Evolutionary conservation across 176 grass and related monocot genomes (phyloP).

Genomic region (Chloris gayana): DNA sequence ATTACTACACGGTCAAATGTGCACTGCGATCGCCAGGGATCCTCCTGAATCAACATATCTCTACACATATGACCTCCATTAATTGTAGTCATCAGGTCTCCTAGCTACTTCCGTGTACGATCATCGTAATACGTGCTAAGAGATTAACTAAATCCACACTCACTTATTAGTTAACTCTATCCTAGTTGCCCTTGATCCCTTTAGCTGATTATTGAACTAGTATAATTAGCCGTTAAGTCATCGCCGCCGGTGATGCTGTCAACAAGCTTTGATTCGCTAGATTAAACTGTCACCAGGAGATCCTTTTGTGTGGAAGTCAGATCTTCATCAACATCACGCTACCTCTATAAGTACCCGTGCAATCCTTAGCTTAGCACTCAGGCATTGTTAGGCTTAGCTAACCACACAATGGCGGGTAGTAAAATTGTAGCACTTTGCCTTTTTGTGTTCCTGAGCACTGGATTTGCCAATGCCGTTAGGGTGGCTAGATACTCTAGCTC

Average conservation of each 20-base stretch:
- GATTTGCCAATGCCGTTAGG: slow-evolving; percentile 26
- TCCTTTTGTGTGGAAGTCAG: not conserved
- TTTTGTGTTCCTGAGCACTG: slow-evolving; percentile 10
- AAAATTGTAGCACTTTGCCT: slow-evolving; percentile 4
- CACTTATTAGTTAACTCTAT: not conserved
- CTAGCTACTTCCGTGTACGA: too few species aligned
- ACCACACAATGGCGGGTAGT: not conserved
- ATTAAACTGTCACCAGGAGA: not conserved
- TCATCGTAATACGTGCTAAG: not conserved
- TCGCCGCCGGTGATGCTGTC: not conserved
- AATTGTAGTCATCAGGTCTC: not conserved
- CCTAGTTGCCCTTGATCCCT: not conserved
- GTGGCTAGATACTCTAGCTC: slow-evolving; percentile 21
- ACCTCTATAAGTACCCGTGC: not conserved
- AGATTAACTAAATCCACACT: not conserved
- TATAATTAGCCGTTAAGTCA: not conserved
- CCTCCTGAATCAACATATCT: not conserved
- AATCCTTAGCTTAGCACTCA: not conserved
- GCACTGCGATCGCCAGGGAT: not conserved
- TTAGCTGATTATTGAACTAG: not conserved
- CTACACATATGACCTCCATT: not conserved
- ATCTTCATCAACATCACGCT: not conserved
- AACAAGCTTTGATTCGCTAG: not conserved
- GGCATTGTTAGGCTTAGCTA: not conserved
- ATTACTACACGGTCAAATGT: not conserved